Conservation (phyloP, 805 yeast genomes). For the Wickerhamomyces strasburgensis region DNA sequence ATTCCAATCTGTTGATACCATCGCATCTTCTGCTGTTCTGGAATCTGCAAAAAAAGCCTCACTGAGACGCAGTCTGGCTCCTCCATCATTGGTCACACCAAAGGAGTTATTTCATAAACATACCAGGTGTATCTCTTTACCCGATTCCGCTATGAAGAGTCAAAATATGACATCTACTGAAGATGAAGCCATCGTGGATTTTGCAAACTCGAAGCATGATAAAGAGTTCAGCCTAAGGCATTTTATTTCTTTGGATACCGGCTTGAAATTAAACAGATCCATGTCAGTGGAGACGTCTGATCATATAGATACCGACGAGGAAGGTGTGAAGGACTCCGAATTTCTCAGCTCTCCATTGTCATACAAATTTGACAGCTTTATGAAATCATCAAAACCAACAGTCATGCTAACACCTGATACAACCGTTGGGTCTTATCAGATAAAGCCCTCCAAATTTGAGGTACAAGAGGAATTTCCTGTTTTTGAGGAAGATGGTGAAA, state of each 20-base stretch:
- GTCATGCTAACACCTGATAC: neutral
- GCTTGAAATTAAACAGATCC: constrained; percentile 3
- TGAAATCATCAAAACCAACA: neutral
- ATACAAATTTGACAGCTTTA: constrained; percentile 2
- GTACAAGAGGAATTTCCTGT: neutral
- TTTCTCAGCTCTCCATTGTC: constrained; percentile 10
- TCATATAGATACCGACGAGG: constrained; percentile 8
- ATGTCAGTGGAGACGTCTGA: neutral
- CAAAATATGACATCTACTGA: too few species aligned
- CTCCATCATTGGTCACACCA: too few species aligned
- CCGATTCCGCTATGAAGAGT: too few species aligned
- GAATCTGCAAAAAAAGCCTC: too few species aligned
- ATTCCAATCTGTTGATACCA: neutral
- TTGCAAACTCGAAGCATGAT: neutral
- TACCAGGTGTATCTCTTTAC: too few species aligned
- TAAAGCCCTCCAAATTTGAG: neutral
- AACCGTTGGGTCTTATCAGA: neutral
- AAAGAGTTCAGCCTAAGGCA: constrained; percentile 17
- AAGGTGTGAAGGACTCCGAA: constrained; percentile 12
- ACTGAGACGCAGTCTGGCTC: too few species aligned
- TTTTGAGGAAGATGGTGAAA: neutral
- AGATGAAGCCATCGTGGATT: constrained; percentile 1
- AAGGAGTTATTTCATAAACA: too few species aligned
- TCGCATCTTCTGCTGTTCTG: too few species aligned
- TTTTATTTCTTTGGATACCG: constrained; percentile 25